Evolutionary conservation across 1,284 basidiomycete genomes (phyloP), one percentile per base, ranked within the genome.

Genomic region (Boletus albobrunnescens): DNA sequence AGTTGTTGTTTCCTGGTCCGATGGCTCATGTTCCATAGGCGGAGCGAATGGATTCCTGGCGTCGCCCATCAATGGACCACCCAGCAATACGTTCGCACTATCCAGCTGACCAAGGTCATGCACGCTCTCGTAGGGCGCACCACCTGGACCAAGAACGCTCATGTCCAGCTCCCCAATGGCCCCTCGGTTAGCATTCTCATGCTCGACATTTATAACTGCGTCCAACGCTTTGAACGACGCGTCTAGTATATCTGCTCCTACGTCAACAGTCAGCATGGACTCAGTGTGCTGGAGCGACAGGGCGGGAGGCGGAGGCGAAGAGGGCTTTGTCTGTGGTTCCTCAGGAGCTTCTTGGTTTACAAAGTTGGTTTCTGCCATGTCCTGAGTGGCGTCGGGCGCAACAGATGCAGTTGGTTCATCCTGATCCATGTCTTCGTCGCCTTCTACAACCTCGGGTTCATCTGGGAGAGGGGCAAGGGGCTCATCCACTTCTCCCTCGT

Each of bases 401-500:
- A 75, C 75, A 14, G 83, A 78, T 44, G 72, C 70, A 24, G 76
- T 71, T 27, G 73, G 70, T 44, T 86, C 85, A 52, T 87, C 86
- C 47, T 84, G 80, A 26, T 82, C 85, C 61, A 65, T 67, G 46
- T 81, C 80, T 31, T 79, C 78, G 48, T 80, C 78, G 13, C 71
- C 77, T 36, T 83, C 82, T 1, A 74, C 75, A 11, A 75, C 74
- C 59, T 86, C 82, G 19, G 77, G 75, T 54, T 87, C 84, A 44
- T 87, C 87, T 12, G 84, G 86, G 39, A 89, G 69, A 19, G 87
- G 86, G 9, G 79, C 87, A 31, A 89, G 74, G 14, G 86, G 85
- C 57, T 86, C 82, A 56, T 88, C 84, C 1, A 70, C 77, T 54
- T 80, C 84, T 44, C 78, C 84, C 59, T 90, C 87, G 48, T 89